Percentiles rank a stretch among this genome's conserved stretches.
Conservation (phyloP, 805 yeast genomes). For the Saturnispora silvae region DNA sequence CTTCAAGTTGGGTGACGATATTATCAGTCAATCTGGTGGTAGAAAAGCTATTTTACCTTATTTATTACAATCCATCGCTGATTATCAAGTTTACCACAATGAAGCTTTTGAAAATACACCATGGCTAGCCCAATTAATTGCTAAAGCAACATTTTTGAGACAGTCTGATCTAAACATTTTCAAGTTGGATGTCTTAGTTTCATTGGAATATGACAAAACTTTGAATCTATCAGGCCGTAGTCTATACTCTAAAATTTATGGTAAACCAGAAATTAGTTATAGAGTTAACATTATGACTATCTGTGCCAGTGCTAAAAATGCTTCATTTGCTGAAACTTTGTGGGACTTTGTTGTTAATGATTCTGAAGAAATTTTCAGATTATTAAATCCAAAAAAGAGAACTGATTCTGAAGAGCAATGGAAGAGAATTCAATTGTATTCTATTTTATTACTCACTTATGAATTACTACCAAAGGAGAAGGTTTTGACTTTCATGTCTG, state of each 20-base stretch:
- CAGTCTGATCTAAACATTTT: slow-evolving; percentile 51
- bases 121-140: slow-evolving; percentile 46
- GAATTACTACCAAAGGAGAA: slow-evolving; percentile 24
- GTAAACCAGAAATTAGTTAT: slow-evolving; percentile 45
- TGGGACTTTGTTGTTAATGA: slow-evolving; percentile 30
- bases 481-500: slow-evolving; percentile 21
- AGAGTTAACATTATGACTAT: slow-evolving; percentile 41
- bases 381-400: slow-evolving; percentile 40
- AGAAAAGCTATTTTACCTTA: slow-evolving; percentile 62
- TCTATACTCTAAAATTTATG: slow-evolving; percentile 42
- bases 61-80: slow-evolving; percentile 36
- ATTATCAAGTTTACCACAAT: slow-evolving; percentile 30
- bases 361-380: slow-evolving; percentile 27
- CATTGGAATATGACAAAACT: slow-evolving; percentile 37
- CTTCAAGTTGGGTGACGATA: slow-evolving; percentile 29
- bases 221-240: slow-evolving; percentile 27
- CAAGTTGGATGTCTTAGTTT: slow-evolving; percentile 48
- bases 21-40: slow-evolving; percentile 41
- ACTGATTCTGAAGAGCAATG: slow-evolving; percentile 65
- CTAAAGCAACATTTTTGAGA: slow-evolving; percentile 33
- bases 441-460: slow-evolving; percentile 38
- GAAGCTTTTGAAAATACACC: slow-evolving; percentile 28
- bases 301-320: slow-evolving; percentile 26
- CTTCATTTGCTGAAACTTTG: slow-evolving; percentile 23
- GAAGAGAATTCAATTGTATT: slow-evolving; percentile 46